Evolutionary conservation across 2,329 filamentous ascomycete species (phyloP).

Genomic region (Venturia aucupariae): DNA sequence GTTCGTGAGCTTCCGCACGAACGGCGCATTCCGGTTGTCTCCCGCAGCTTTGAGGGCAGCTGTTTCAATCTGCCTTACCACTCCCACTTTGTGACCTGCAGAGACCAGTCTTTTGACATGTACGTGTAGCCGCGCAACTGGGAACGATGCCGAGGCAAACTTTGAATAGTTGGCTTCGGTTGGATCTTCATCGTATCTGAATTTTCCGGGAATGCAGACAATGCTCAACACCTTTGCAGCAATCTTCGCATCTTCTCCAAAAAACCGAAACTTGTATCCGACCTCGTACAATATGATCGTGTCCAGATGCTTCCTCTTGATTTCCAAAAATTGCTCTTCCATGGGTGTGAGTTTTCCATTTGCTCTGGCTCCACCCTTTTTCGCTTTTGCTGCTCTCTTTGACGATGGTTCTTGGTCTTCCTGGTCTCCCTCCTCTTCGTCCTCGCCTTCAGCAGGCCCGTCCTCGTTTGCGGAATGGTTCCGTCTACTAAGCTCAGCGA

Average conservation of each 20-base stretch:
- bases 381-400: slow-evolving; percentile 35
- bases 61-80: slow-evolving; percentile 90
- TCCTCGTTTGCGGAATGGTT: slow-evolving; percentile 48
- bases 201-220: slow-evolving; percentile 92
- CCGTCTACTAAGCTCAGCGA: slow-evolving; percentile 56
- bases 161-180: slow-evolving; percentile 87
- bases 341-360: slow-evolving; percentile 89
- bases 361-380: slow-evolving; percentile 47
- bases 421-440: slow-evolving; percentile 47
- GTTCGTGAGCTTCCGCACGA: slow-evolving; percentile 86
- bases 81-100: slow-evolving; percentile 90
- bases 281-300: slow-evolving; percentile 88
- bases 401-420: slow-evolving; percentile 44
- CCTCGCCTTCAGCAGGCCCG: slow-evolving; percentile 34
- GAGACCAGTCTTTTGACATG: slow-evolving; percentile 89
- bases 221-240: slow-evolving; percentile 89
- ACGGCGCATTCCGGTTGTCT: slow-evolving; percentile 87
- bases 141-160: slow-evolving; percentile 93
- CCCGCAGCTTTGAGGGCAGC: slow-evolving; percentile 91
- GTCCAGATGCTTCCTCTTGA: slow-evolving; percentile 85
- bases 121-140: slow-evolving; percentile 80
- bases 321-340: slow-evolving; percentile 86
- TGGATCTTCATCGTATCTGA: slow-evolving; percentile 85
- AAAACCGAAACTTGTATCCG: slow-evolving; percentile 96
- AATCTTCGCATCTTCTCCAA: slow-evolving; percentile 84